Conservation (phyloP, 352 stramenopile species). For the Aphanomyces euteiches region DNA sequence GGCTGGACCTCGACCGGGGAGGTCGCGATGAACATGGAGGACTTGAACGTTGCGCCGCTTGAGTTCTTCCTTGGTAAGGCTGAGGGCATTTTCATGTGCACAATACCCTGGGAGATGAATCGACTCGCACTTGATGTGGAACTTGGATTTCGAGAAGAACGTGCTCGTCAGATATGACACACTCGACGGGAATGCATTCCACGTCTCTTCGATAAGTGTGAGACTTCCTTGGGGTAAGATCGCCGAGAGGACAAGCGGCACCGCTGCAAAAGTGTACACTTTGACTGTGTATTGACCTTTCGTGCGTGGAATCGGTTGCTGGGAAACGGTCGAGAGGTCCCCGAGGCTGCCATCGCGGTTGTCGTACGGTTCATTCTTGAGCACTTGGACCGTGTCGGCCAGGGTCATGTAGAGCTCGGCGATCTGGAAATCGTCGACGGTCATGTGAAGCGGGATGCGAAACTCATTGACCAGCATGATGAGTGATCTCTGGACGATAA, state of each 20-base stretch:
- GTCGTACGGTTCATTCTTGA: slow-evolving; percentile 34
- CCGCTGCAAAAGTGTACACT: slow-evolving; percentile 22
- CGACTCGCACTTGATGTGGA: slow-evolving; percentile 23
- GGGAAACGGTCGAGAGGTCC: slow-evolving; percentile 12
- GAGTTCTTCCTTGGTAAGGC: slow-evolving; percentile 22
- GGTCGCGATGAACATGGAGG: neutral
- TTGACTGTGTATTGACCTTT: slow-evolving; percentile 32
- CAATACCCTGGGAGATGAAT: slow-evolving; percentile 1
- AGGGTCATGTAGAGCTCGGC: slow-evolving; percentile 31
- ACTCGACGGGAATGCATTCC: slow-evolving; percentile 29
- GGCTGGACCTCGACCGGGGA: no score
- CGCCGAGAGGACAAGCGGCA: slow-evolving; percentile 13
- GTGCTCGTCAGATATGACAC: slow-evolving; percentile 27
- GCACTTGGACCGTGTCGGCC: slow-evolving; percentile 16
- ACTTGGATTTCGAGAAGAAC: slow-evolving; percentile 29
- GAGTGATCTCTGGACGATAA: neutral
- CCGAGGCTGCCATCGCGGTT: slow-evolving; percentile 30
- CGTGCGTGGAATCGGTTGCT: slow-evolving; percentile 26
- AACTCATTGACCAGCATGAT: slow-evolving; percentile 27
- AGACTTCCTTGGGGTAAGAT: slow-evolving; percentile 19
- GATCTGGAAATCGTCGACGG: slow-evolving; percentile 30
- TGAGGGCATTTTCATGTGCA: slow-evolving; percentile 20
- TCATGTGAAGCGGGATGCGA: slow-evolving; percentile 32
- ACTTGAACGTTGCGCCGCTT: slow-evolving; percentile 15
- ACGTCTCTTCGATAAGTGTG: slow-evolving; percentile 30